Evolutionary conservation across 2,329 filamentous ascomycete species (phyloP), one percentile per base, ranked within the genome.

Genomic region (Periconia sp.): DNA sequence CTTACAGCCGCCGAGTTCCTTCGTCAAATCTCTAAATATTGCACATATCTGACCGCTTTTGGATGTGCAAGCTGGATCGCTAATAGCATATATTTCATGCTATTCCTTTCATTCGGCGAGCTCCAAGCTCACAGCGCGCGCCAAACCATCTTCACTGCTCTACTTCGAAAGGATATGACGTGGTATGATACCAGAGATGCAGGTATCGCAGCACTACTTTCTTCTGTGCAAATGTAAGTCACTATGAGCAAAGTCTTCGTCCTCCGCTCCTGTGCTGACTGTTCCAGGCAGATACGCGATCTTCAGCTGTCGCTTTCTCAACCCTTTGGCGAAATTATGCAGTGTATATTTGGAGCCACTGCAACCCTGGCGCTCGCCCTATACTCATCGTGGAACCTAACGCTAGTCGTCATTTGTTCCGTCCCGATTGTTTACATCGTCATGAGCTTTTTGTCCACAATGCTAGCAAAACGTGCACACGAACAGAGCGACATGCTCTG

Each of bases 101-200:
- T 84, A 0, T 97, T 92, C 86, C 78, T 93, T 30, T 69, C 82
- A 0, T 94, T 94, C 70, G 90, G 92, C 14, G 92, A 97, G 71
- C 64, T 91, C 2, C 91, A 96, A 60, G 91, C 89, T 0, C 83
- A 82, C 31, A 83, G 75, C 45, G 86, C 85, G 7, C 83, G 91
- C 6, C 77, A 81, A 15, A 77, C 75, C 6, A 74, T 94, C 2
- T 96, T 96, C 65, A 63, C 76, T 1, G 82, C 82, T 2, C 76
- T 97, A 35, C 69, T 96, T n/a, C 74, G 77, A 6, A 91, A 87
- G 66, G 85, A 93, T 13, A 84, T 94, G 68, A 80, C 81, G 44
- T 97, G 92, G 92, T 96, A 90, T 65, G 92, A 97, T 68, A 77
- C 80, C 17, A 82, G 87, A 48, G 78, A 83, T 37, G 85, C 90